phyloP scores from a whole-genome alignment of 1,139 yeast species.

The Ogataea hybrid region DNA sequence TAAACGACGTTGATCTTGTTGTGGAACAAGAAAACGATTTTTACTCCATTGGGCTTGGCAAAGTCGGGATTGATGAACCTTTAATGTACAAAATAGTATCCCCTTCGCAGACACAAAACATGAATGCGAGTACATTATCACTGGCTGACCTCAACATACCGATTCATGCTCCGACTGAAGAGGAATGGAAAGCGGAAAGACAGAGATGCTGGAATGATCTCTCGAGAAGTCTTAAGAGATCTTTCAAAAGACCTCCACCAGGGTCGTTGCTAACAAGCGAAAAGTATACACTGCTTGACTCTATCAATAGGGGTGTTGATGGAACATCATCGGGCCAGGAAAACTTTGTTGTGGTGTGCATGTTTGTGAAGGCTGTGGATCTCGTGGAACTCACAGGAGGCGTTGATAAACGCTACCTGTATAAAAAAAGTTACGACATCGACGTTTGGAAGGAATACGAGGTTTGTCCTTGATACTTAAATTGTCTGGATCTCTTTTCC shows the following conservation, averaged over 20 bases:
- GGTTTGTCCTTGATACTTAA: slow-evolving; percentile 58
- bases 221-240: slow-evolving; percentile 56
- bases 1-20: slow-evolving; percentile 8
- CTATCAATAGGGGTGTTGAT: slow-evolving; percentile 79
- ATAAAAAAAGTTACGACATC: slow-evolving; percentile 46
- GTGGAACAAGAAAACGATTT: slow-evolving; percentile 18
- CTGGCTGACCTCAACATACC: slow-evolving; percentile 23
- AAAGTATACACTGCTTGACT: slow-evolving; percentile 57
- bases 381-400: slow-evolving; percentile 48
- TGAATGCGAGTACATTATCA: slow-evolving; percentile 23
- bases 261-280: slow-evolving; percentile 58
- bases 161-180: slow-evolving; percentile 48
- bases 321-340: slow-evolving; percentile 72
- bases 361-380: slow-evolving; percentile 76
- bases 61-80: slow-evolving; percentile 20
- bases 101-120: slow-evolving; percentile 24
- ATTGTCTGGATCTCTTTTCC: background rate
- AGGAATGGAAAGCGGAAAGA: slow-evolving; percentile 68
- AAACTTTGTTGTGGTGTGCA: slow-evolving; percentile 66
- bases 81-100: slow-evolving; percentile 27
- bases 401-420: slow-evolving; percentile 51
- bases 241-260: slow-evolving; percentile 74
- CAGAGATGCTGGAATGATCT: slow-evolving; percentile 60
- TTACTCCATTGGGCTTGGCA: slow-evolving; percentile 11
- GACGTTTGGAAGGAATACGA: slow-evolving; percentile 77